Base-by-base conservation (phyloP, 2,329 filamentous ascomycete genomes). In the Fusarium haematococcum region DNA sequence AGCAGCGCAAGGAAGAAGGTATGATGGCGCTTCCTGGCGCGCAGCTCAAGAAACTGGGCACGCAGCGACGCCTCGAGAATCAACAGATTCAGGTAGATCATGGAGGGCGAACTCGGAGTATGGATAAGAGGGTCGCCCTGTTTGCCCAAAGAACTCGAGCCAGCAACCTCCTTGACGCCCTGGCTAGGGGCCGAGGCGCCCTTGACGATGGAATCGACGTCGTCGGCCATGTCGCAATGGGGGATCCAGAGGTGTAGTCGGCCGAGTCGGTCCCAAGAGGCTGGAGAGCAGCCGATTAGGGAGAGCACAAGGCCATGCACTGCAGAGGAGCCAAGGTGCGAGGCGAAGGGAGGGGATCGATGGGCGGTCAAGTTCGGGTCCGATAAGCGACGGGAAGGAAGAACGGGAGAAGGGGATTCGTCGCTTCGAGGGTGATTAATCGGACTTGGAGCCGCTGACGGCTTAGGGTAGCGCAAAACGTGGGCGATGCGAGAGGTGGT, bases 81-180 rank as follows among this genome's bases (percentile, higher is more conserved):
- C 68, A 99, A 90, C 27, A 99, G 92, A 84, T 99, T 99, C 79
- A 99, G 91, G 85, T 99, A 99, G 80, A 99, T 98, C 87, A 98
- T 97, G 64, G 95, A 94, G 54, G 95, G 95, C 18, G 94, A 95
- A 80, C 94, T 96, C n/a, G 95, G 95, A 18, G 96, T 91, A 71
- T 92, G 91, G 78, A 91, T 92, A 72, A 96, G 89, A 32, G 95
- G 94, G 81, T 97, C 95, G 80, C 85, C 85, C 32, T 86, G 83
- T 77, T 87, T 88, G 77, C 77, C 79, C 77, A 85, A 75, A 74
- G 85, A 82, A 79, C 84, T 84, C 62, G 84, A 84, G 77, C 82
- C 79, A 52, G 85, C 81, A 20, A 64, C 75, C 65, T 73, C 69
- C 69, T 85, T 84, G 74, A 85, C 85, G 77, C 84, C 83, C 77